Percentiles rank a stretch among this genome's conserved stretches.
These are phyloP conservation scores for Rhododendron kiyosumense DNA, from an alignment of 148 eudicot genomes.

Conservation along the genomic window DNA sequence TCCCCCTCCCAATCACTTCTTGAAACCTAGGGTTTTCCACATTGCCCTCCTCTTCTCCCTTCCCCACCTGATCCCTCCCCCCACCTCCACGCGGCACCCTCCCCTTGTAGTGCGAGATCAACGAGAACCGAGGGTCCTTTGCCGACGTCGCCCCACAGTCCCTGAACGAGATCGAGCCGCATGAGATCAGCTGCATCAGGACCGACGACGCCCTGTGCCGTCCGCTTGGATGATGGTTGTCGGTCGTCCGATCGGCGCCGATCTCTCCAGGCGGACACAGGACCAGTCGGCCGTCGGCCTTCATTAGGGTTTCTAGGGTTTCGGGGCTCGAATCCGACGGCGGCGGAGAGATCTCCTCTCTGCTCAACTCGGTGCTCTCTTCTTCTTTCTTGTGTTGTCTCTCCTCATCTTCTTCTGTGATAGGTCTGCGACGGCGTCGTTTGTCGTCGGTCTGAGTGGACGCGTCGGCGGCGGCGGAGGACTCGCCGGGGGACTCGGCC, in stretches of 20 bases:
- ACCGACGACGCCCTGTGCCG: conserved; percentile 63
- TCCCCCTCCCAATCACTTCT: conserved; percentile 27
- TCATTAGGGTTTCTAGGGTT: conserved; percentile 74
- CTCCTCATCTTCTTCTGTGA: conserved; percentile 19
- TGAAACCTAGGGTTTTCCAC: conserved; percentile 8
- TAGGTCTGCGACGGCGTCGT: conserved; percentile 45
- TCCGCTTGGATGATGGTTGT: conserved; percentile 42
- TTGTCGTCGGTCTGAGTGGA: conserved; percentile 86
- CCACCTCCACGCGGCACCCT: conserved; percentile 64
- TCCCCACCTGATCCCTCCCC: conserved; percentile 30
- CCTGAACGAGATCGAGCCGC: conserved; percentile 75
- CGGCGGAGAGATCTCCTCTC: conserved; percentile 85
- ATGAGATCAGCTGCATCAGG: conserved; percentile 70
- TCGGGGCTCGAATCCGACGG: conserved; percentile 97
- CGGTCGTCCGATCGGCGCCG: conserved; percentile 28
- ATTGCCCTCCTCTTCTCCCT: conserved; percentile 18
- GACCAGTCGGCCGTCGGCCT: conserved; percentile 51
- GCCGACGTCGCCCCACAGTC: conserved; percentile 51
- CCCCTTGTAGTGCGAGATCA: conserved; percentile 51
- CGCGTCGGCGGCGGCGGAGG: conserved; percentile 64
- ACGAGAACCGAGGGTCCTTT: conserved; percentile 41
- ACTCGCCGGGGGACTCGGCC: conserved; percentile 36
- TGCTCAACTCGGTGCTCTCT: conserved; percentile 42
- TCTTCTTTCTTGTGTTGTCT: not conserved
- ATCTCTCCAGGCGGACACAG: conserved; percentile 10